Conservation (phyloP, 768 basidiomycete species). For the Naematelia aurantialba region DNA sequence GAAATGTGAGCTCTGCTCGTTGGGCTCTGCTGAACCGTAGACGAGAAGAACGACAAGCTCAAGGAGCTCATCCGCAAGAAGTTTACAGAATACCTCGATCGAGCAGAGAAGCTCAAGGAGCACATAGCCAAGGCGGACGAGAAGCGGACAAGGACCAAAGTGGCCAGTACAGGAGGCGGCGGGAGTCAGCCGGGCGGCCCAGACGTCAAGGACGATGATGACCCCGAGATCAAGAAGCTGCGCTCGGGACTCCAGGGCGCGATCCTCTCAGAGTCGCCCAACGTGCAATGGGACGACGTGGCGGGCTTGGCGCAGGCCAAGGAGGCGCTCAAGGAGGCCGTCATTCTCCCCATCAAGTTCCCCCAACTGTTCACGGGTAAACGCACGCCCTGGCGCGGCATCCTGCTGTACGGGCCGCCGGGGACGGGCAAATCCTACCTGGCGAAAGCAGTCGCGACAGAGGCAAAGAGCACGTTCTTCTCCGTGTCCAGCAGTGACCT, state of each 20-base stretch:
- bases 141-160: slow-evolving; percentile 58
- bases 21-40: slow-evolving; percentile 52
- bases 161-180: slow-evolving; percentile 55
- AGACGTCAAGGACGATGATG: slow-evolving; percentile 61
- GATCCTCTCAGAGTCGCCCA: slow-evolving; percentile 87
- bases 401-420: slow-evolving; percentile 92
- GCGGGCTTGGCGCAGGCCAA: slow-evolving; percentile 94
- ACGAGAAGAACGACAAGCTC: slow-evolving; percentile 92
- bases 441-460: slow-evolving; percentile 97
- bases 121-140: slow-evolving; percentile 67
- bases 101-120: slow-evolving; percentile 86
- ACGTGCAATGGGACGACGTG: slow-evolving; percentile 97
- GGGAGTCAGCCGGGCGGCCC: slow-evolving; percentile 50
- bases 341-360: slow-evolving; percentile 99
- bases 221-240: slow-evolving; percentile 93
- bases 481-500: slow-evolving; percentile 91
- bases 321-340: slow-evolving; percentile 93
- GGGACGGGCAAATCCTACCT: slow-evolving; percentile 96
- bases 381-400: slow-evolving; percentile 94
- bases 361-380: slow-evolving; percentile 98
- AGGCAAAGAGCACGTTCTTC: slow-evolving; percentile 99
- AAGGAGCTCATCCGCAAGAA: slow-evolving; percentile 79
- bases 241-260: slow-evolving; percentile 82
- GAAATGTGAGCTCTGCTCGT: slow-evolving; percentile 36
- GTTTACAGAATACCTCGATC: slow-evolving; percentile 82